Evolutionary conservation across 352 stramenopile genomes (phyloP), one percentile per base, ranked within the genome.

Genomic region (Pythium sukuiense): DNA sequence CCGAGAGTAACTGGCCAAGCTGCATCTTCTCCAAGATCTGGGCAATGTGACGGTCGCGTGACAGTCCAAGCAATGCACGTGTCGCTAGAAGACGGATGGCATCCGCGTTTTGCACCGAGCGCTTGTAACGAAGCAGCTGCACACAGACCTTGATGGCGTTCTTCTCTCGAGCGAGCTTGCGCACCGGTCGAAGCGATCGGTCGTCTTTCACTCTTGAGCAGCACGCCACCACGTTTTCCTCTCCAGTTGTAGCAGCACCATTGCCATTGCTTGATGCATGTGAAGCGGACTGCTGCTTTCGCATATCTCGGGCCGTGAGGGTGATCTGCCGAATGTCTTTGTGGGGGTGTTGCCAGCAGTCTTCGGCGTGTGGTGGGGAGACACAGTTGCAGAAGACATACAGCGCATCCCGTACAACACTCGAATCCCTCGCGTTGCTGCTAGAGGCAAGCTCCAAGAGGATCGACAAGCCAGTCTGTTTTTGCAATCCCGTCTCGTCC

Each of bases 1-100:
- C 89, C 0, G 88, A 95, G 8, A 97, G 71, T 18, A 96, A 43
- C 58, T 95, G 87, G 2, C 85, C 84, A 3, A 96, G 73, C 55
- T 95, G 87, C 89, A 97, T 97, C 50, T 95, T 94, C 65, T 97
- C 87, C 5, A 97, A 65, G 61, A 97, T 95, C 65, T 97, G 89
- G 0, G 87, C 86, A 59, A 97, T 95, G 32, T 96, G 88, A 2
- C 85, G 77, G 60, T 97, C 89, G 32, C 89, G 80, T n/a, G 89
- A 85, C 11, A 96, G 66, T 0, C 89, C 89, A 14, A 96, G 63
- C 13, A 97, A 69, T 7, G 84, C 86, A n/a, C 87, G 83, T 16
- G 88, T 94, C 1, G 89, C 81, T 16, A 96, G 63, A 24, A 97
- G 55, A 12, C 89, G 87, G 61, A 97, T 93, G 18, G 79, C 81